A percentile compares a stretch with the other conserved stretches of the same genome.
phyloP scores from a whole-genome alignment of 225 moss, liverwort and hornwort genomes.

The Pleurozium schreberi region DNA sequence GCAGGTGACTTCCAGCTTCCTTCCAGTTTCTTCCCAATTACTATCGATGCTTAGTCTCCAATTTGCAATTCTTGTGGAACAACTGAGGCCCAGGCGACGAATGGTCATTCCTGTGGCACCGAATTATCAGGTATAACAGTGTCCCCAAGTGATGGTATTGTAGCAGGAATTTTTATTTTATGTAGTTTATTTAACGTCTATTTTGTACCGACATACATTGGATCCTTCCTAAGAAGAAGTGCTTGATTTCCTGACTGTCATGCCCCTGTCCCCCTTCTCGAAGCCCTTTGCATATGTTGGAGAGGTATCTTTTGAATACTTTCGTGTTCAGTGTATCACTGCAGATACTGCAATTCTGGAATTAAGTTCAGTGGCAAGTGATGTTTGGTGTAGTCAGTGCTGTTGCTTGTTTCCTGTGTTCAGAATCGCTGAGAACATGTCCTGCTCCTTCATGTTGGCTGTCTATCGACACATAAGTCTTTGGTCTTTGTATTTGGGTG shows the following conservation, averaged over 20 bases:
- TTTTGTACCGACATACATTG: too few relatives aligned
- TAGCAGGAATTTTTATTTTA: too few relatives aligned
- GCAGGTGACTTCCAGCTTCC: not conserved
- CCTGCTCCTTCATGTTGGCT: not conserved
- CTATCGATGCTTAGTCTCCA: not conserved
- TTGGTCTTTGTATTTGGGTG: too few relatives aligned
- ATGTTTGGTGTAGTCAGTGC: not conserved
- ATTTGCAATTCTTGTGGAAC: not conserved
- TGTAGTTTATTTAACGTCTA: too few relatives aligned
- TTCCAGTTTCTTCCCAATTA: too few relatives aligned
- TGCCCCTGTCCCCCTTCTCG: not conserved
- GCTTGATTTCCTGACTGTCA: not conserved
- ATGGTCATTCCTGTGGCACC: not conserved
- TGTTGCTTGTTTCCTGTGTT: not conserved
- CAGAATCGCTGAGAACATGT: not conserved
- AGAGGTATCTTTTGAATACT: too few relatives aligned
- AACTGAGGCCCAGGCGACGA: not conserved
- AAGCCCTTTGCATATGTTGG: not conserved
- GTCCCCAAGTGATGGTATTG: too few relatives aligned
- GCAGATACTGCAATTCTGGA: not conserved
- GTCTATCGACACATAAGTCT: too few relatives aligned
- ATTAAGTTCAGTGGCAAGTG: not conserved
- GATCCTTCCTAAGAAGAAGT: not conserved
- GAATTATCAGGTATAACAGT: too few relatives aligned
- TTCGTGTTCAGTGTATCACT: too few relatives aligned